A percentile compares a stretch with the other conserved stretches of the same genome.
phyloP scores from a whole-genome alignment of 106 monocot species.

The Narthecium ossifragum region DNA sequence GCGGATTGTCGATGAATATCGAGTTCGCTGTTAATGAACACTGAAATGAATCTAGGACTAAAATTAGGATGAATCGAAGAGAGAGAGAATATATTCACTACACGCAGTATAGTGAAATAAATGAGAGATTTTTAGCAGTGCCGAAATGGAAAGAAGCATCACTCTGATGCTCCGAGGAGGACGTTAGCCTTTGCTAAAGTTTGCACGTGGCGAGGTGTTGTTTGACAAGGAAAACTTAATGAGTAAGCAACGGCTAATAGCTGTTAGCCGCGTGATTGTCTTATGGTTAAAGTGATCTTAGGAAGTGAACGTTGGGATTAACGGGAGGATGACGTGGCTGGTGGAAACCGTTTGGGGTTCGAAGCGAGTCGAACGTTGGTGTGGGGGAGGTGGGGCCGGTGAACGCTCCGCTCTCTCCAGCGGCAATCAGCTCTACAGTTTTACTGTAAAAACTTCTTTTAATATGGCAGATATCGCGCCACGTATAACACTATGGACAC shows the following conservation, averaged over 20 bases:
- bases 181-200: not conserved
- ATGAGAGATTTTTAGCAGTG: too few relatives aligned
- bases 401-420: not conserved
- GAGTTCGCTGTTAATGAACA: not conserved
- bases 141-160: not conserved
- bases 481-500: too few relatives aligned
- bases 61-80: not conserved
- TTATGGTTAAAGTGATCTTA: not conserved
- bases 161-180: not conserved
- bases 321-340: constrained; percentile 21
- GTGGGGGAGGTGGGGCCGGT: not conserved
- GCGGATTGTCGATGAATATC: not conserved
- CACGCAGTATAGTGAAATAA: too few relatives aligned
- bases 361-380: constrained; percentile 25
- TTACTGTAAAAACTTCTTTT: too few relatives aligned
- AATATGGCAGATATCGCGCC: too few relatives aligned
- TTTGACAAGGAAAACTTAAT: not conserved
- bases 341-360: not conserved
- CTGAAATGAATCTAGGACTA: not conserved
- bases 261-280: too few relatives aligned
- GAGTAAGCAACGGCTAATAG: too few relatives aligned
- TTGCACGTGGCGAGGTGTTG: not conserved
- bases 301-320: not conserved
- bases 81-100: not conserved
- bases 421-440: too few relatives aligned